A percentile compares a stretch with the other conserved stretches of the same genome.
Evolutionary conservation across 2,329 filamentous ascomycete genomes (phyloP).

Genomic region (Drechslerella stenobrocha): DNA sequence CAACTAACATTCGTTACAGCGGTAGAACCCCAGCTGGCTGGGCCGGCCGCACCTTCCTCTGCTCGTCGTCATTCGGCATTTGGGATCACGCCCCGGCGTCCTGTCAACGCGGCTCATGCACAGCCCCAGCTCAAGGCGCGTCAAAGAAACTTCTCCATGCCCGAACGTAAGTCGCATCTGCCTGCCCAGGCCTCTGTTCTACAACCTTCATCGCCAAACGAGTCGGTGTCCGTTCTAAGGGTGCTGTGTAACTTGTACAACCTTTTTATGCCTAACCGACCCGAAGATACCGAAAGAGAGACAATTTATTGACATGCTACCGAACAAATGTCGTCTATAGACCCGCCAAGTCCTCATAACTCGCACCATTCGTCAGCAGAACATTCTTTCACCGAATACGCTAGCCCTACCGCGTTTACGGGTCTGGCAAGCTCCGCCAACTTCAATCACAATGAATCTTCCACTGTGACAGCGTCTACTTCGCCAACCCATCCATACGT

Average conservation of each 20-base stretch:
- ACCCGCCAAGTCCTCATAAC: slow-evolving; percentile 9
- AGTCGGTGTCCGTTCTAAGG: too few relatives aligned
- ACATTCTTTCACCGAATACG: slow-evolving; percentile 18
- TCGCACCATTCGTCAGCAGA: slow-evolving; percentile 19
- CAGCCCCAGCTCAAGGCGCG: slow-evolving; percentile 35
- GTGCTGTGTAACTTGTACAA: too few relatives aligned
- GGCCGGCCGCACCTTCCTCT: slow-evolving; percentile 12
- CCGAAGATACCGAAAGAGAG: too few relatives aligned
- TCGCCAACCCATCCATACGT: slow-evolving; percentile 15
- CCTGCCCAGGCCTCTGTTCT: background rate
- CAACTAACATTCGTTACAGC: slow-evolving; percentile 6
- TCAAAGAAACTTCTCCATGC: slow-evolving; percentile 40
- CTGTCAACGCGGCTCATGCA: slow-evolving; percentile 44
- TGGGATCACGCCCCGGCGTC: slow-evolving; percentile 28
- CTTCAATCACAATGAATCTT: slow-evolving; percentile 9
- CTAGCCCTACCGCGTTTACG: slow-evolving; percentile 11
- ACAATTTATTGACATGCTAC: slow-evolving; percentile 1
- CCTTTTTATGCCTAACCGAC: too few relatives aligned
- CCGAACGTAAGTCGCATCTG: slow-evolving; percentile 14
- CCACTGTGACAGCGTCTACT: slow-evolving; percentile 5
- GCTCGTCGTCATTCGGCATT: slow-evolving; percentile 42
- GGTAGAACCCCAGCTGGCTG: background rate
- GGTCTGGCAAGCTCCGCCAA: slow-evolving; percentile 18
- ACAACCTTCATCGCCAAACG: background rate
- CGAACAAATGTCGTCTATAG: slow-evolving; percentile 8